These are phyloP conservation scores for Boletus sensibilis DNA, from an alignment of 768 basidiomycete species.

Conservation along the genomic window DNA sequence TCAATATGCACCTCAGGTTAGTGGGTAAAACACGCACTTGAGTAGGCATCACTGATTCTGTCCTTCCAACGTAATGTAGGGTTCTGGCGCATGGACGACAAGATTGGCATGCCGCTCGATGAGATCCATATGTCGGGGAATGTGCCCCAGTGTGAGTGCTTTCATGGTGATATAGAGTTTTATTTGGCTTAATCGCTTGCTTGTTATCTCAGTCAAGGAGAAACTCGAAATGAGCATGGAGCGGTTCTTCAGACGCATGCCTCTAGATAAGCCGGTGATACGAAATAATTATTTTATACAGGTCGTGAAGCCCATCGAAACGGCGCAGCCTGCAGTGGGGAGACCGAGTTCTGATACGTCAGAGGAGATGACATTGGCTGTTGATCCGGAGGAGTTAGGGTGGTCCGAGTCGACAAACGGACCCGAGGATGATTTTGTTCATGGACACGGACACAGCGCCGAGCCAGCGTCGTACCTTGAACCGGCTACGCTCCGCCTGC, in stretches of 20 bases:
- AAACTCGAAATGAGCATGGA: conserved; percentile 64
- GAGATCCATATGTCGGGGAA: conserved; percentile 70
- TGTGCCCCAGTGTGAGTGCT: conserved; percentile 65
- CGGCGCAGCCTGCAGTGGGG: background rate
- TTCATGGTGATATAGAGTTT: background rate
- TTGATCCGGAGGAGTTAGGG: conserved; percentile 64
- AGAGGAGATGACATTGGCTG: conserved; percentile 11
- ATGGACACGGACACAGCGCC: conserved; percentile 30
- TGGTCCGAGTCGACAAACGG: conserved; percentile 61
- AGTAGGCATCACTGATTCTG: background rate
- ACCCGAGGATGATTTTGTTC: conserved; percentile 45
- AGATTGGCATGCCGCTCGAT: conserved; percentile 68
- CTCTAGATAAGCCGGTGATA: conserved; percentile 65
- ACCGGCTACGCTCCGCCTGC: conserved; percentile 49
- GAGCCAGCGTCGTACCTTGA: conserved; percentile 20
- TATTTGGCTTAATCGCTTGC: background rate
- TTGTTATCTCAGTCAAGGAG: conserved; percentile 46
- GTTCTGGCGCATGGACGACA: conserved; percentile 75
- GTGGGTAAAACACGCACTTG: conserved; percentile 13
- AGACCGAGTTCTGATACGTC: background rate
- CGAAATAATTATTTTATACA: conserved; percentile 67
- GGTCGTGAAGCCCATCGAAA: conserved; percentile 32
- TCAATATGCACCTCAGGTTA: conserved; percentile 63
- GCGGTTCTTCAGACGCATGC: conserved; percentile 66
- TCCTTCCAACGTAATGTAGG: conserved; percentile 40